Base-by-base conservation (phyloP, 2,329 filamentous ascomycete species). In the Neonectria neomacrospora region DNA sequence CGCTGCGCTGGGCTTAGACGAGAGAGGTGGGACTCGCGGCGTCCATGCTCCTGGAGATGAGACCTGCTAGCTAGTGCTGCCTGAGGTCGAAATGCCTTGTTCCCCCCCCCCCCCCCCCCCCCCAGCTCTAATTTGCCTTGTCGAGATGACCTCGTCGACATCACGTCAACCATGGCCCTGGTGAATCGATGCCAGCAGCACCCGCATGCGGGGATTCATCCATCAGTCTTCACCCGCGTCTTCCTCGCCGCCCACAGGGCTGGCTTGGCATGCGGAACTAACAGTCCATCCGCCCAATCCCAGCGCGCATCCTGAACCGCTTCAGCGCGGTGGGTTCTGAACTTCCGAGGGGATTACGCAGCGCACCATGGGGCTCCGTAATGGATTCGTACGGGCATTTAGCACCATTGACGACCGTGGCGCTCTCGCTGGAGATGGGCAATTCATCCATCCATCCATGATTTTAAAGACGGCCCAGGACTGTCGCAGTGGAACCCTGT, bases 381-480 rank as follows among this genome's bases (percentile, higher is more conserved):
- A 6, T 26, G n/a, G n/a, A n/a, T n/a, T n/a, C n/a, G n/a, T n/a
- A n/a, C 7, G 23, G 23, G 23, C 53, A 26, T 34, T 41, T 42
- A 48, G 45, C 39, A 26, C 56, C 53, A 59, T 53, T 47, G 48
- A 37, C 39, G 50, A 9, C 3, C 28, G 54, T 42, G 45, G 48
- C 54, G 42, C 12, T 26, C 26, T 32, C 6, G 11, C n/a, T 28
- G 30, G 56, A 53, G 39, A 53, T 58, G 56, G 39, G 56, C 47
- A 53, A 28, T 52, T 45, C 47, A 32, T 30, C 2, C n/a, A 18
- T 20, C 16, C n/a, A 18, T 32, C 47, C 47, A 41, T 41, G 37
- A 41, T 20, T 41, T 41, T 18, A n/a, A 41, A 41, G 34, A 20
- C 8, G 16, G 37, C n/a, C 37, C 8, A 41, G 37, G 37, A 41